phyloP scores from a whole-genome alignment of 352 stramenopile species.

The Hyaloperonospora arabidopsidis region DNA sequence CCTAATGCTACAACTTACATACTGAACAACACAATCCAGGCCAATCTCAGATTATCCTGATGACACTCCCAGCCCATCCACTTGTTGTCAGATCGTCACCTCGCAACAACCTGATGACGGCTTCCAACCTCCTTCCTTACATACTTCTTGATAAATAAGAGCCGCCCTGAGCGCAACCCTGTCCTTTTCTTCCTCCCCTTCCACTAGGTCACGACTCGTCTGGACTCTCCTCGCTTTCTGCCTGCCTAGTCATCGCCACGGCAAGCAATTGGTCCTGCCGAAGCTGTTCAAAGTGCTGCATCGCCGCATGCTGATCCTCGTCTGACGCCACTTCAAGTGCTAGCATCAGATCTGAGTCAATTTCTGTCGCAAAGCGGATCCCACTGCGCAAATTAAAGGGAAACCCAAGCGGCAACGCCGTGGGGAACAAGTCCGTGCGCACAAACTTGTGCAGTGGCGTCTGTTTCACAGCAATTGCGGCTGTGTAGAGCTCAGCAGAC shows the following conservation, averaged over 20 bases:
- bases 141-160: slow-evolving; percentile 36
- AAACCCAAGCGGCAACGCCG: slow-evolving; percentile 39
- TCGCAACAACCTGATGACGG: no score
- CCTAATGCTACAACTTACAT: no score
- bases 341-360: slow-evolving; percentile 53
- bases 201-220: slow-evolving; percentile 42
- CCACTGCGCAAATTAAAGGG: slow-evolving; percentile 35
- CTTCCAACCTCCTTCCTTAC: no score
- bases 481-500: slow-evolving; percentile 39
- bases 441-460: slow-evolving; percentile 48
- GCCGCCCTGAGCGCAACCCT: slow-evolving; percentile 14
- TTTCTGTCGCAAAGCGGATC: slow-evolving; percentile 36
- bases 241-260: slow-evolving; percentile 47
- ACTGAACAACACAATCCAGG: no score
- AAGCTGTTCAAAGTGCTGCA: slow-evolving; percentile 54
- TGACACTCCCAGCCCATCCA: no score
- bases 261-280: slow-evolving; percentile 43
- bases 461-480: slow-evolving; percentile 39
- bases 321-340: slow-evolving; percentile 54
- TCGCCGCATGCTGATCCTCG: slow-evolving; percentile 58
- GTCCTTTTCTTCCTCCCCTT: not conserved
- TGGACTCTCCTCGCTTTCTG: slow-evolving; percentile 37
- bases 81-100: no score
- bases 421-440: slow-evolving; percentile 45
- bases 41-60: no score